Base-by-base conservation (phyloP, 1,284 basidiomycete species). In the Fomitopsis palustris region DNA sequence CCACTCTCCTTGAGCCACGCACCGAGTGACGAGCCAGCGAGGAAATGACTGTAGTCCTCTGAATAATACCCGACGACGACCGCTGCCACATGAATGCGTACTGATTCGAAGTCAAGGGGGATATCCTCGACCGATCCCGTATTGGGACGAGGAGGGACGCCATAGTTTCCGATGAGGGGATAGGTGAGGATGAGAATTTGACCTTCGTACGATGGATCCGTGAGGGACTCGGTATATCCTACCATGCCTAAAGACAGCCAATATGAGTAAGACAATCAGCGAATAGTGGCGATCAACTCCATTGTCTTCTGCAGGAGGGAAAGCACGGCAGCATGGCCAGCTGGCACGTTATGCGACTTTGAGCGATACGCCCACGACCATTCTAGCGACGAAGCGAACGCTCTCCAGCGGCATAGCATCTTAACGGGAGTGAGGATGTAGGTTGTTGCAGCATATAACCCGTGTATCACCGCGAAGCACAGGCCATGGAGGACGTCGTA, bases 151-250 rank as follows among this genome's bases (percentile, higher is more conserved):
- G 83, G 82, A 57, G 97, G 97, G n/a, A 99, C 96, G 74, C 97
- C 97, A 72, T 99, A 99, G 76, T 98, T 98, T 58, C 97, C 97
- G 66, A 98, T 83, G 67, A 99, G 82, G 4, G 97, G 97, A 78
- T 98, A 99, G 5, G 97, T 99, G 66, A 99, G 83, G 62, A 99
- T 89, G 61, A 99, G 88, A 71, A 99, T 99, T 77, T 99, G 97
- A 54, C 95, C 95, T 74, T 96, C 90, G 78, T 99, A 99, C 2
- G 97, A 99, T 17, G 97, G 97, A 75, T 99, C 97, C 54, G 97
- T 99, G 64, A 99, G 81, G 17, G 97, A 98, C 73, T 99, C 97
- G 61, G 95, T 96, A 76, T 99, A 99, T 51, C 97, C 97, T 62
- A 99, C 95, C 96, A 99, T 97, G 60, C 96, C 96, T 97, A 72